phyloP scores from a whole-genome alignment of 805 yeast species.

The Saccharomycopsis fodiens region DNA sequence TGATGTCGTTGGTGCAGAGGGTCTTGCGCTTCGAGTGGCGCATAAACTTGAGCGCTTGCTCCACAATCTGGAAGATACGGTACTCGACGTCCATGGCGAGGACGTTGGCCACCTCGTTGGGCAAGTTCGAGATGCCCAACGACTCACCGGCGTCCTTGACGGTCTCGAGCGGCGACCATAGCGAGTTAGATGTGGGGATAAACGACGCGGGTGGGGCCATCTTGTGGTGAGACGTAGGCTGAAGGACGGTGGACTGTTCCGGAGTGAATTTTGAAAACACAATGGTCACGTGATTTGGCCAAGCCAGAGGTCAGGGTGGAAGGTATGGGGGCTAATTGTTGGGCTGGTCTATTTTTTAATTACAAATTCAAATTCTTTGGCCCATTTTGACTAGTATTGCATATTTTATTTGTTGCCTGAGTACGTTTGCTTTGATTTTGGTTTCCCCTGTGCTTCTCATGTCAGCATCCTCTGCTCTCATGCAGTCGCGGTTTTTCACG shows the following conservation, averaged over 20 bases:
- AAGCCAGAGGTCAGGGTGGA: too few species aligned
- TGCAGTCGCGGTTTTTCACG: background rate
- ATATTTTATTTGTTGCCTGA: too few species aligned
- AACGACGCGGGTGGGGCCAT: slow-evolving; percentile 13
- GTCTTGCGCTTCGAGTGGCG: slow-evolving; percentile 84
- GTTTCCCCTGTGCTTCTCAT: too few species aligned
- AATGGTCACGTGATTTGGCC: too few species aligned
- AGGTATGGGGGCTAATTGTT: too few species aligned
- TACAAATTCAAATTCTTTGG: too few species aligned
- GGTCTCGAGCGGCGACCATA: slow-evolving; percentile 97
- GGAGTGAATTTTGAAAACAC: too few species aligned
- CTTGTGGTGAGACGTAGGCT: too few species aligned
- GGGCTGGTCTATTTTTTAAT: too few species aligned
- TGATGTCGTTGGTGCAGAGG: slow-evolving; percentile 73
- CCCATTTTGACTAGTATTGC: too few species aligned
- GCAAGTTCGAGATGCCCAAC: slow-evolving; percentile 66
- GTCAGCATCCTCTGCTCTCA: too few species aligned
- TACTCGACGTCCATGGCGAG: slow-evolving; percentile 99
- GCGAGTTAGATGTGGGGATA: slow-evolving; percentile 70
- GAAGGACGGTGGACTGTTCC: background rate
- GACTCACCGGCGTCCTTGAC: slow-evolving; percentile 94
- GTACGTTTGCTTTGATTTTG: too few species aligned
- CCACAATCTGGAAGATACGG: slow-evolving; percentile 88
- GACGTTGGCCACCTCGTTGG: slow-evolving; percentile 90
- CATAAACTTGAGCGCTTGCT: slow-evolving; percentile 94